A percentile compares a stretch with the other conserved stretches of the same genome.
phyloP scores from a whole-genome alignment of 2,329 filamentous ascomycete species.

The Alternaria viburni region DNA sequence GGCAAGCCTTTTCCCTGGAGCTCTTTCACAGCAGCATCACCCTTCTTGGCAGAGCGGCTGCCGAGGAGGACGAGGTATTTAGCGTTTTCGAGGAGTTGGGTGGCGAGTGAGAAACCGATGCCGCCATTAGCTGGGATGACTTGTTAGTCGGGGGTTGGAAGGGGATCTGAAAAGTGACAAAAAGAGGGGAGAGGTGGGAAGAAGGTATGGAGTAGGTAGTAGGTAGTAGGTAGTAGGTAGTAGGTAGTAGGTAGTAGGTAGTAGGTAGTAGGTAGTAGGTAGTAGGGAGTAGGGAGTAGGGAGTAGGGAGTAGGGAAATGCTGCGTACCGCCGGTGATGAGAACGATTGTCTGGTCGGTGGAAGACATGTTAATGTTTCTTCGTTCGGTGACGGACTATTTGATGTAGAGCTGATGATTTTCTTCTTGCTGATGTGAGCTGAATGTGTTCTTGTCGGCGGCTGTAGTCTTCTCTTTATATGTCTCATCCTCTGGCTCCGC shows the following conservation, averaged over 20 bases:
- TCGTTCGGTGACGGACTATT: neutral
- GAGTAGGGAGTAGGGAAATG: neutral
- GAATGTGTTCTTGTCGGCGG: accelerated
- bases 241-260: neutral
- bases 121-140: constrained; percentile 49
- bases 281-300: neutral
- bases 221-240: neutral
- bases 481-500: neutral
- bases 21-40: constrained; percentile 29
- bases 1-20: constrained; percentile 24
- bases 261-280: neutral
- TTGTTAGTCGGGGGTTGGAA: neutral
- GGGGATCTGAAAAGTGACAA: too few relatives aligned
- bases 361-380: constrained; percentile 1
- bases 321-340: constrained; percentile 47
- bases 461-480: neutral
- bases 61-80: constrained; percentile 36
- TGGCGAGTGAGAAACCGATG: constrained; percentile 55
- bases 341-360: constrained; percentile 30
- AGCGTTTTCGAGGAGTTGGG: constrained; percentile 44
- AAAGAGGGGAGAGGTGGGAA: neutral
- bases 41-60: constrained; percentile 22
- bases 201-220: neutral
- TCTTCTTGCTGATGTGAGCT: neutral
- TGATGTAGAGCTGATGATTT: neutral